Conservation (phyloP, 2,329 filamentous ascomycete species). For the Colletotrichum liaoningense region DNA sequence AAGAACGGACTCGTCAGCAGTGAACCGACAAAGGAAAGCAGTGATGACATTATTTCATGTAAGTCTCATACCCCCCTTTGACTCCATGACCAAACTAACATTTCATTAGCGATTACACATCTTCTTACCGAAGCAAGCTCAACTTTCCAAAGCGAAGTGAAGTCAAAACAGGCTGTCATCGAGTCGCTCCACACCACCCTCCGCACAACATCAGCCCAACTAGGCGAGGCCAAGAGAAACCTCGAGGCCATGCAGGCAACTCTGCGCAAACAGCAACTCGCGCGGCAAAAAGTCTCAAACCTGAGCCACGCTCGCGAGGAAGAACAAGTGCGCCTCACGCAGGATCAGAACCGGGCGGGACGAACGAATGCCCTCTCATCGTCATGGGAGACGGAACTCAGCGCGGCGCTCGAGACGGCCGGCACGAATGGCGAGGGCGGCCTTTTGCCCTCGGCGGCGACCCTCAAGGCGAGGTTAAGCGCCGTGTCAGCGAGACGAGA, state of each 20-base stretch:
- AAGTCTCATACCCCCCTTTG: constrained; percentile 51
- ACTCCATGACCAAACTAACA: constrained; percentile 40
- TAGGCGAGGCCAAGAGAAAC: constrained; percentile 80
- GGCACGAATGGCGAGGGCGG: constrained; percentile 50
- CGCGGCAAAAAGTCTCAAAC: constrained; percentile 80
- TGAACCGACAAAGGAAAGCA: constrained; percentile 76
- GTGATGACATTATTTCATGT: constrained; percentile 84
- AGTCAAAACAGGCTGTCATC: constrained; percentile 84
- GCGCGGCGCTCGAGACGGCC: constrained; percentile 53
- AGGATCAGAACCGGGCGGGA: constrained; percentile 51
- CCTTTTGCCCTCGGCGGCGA: constrained; percentile 67
- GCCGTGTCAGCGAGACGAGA: constrained; percentile 78
- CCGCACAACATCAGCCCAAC: constrained; percentile 80
- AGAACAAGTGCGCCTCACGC: constrained; percentile 65
- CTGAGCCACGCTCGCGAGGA: constrained; percentile 79
- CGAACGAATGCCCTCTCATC: constrained; percentile 57
- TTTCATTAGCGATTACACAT: constrained; percentile 77
- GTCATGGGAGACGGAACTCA: constrained; percentile 68
- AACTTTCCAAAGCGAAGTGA: constrained; percentile 84
- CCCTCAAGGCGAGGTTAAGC: constrained; percentile 75
- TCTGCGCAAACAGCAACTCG: constrained; percentile 72
- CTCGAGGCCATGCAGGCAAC: constrained; percentile 78
- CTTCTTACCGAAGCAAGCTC: constrained; percentile 83
- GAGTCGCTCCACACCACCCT: constrained; percentile 86
- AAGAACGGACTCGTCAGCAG: constrained; percentile 58